phyloP scores from a whole-genome alignment of 2,329 filamentous ascomycete genomes.

The Boeremia exigua region DNA sequence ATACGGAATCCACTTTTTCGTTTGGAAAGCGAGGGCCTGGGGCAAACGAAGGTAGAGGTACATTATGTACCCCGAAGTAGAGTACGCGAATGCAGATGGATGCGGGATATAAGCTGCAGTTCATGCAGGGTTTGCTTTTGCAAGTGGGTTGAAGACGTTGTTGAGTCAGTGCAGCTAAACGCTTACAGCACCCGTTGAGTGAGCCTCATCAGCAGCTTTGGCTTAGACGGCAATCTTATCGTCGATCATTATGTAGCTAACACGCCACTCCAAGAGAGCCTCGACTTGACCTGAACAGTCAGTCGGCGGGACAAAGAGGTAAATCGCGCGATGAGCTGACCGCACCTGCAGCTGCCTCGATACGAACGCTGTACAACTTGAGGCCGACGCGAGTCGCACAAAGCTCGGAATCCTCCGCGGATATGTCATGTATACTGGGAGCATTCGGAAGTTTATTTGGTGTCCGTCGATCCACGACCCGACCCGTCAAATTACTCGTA shows the following conservation, averaged over 20 bases:
- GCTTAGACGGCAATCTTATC: slow-evolving; percentile 1
- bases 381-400: slow-evolving; percentile 3
- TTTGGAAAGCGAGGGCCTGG: neutral
- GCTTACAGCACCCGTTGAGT: slow-evolving; percentile 8
- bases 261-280: slow-evolving; percentile 1
- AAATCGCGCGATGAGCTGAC: slow-evolving; percentile 10
- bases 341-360: neutral
- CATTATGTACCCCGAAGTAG: slow-evolving; percentile 6
- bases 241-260: slow-evolving; percentile 7
- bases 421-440: neutral
- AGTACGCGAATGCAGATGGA: slow-evolving; percentile 2
- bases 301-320: neutral
- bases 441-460: slow-evolving; percentile 4
- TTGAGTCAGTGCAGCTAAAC: slow-evolving; percentile 11
- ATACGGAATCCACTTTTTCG: neutral
- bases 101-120: neutral
- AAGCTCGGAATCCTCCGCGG: neutral
- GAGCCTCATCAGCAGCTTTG: slow-evolving; percentile 9
- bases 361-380: slow-evolving; percentile 7
- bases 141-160: slow-evolving; percentile 7
- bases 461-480: slow-evolving; percentile 3
- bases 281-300: neutral
- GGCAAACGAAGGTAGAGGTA: neutral
- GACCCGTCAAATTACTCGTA: slow-evolving; percentile 1
- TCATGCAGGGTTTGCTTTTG: slow-evolving; percentile 10